Conservation (phyloP, 2,329 filamentous ascomycete species). For the Cladophialophora bantiana region DNA sequence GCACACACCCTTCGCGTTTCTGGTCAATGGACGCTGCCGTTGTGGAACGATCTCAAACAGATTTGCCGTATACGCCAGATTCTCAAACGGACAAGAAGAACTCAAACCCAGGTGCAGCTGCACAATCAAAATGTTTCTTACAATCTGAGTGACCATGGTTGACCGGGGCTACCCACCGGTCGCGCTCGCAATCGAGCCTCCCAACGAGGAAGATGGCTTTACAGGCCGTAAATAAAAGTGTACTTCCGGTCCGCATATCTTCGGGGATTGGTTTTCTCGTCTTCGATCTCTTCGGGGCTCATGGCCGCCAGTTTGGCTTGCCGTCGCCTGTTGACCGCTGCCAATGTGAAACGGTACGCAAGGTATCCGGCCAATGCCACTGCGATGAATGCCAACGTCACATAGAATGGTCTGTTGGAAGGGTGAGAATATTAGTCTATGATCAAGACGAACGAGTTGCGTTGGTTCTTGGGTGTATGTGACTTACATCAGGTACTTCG, state of each 20-base stretch:
- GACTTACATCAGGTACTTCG: slow-evolving; percentile 42
- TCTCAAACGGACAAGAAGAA: no score
- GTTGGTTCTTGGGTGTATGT: neutral
- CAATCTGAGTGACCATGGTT: no score
- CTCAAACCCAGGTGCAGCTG: no score
- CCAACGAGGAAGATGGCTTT: neutral
- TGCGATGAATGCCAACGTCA: slow-evolving; percentile 45
- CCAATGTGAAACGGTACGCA: slow-evolving; percentile 43
- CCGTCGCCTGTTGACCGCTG: slow-evolving; percentile 41
- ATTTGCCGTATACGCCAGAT: no score
- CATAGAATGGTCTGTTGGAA: slow-evolving; percentile 42
- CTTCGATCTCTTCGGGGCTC: slow-evolving; percentile 38
- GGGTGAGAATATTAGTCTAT: no score
- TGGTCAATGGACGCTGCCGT: no score
- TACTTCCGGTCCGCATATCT: slow-evolving; percentile 44
- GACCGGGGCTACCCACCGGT: neutral
- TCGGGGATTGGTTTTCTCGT: slow-evolving; percentile 22
- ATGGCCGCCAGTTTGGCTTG: slow-evolving; percentile 36
- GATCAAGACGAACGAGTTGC: no score
- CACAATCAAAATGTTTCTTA: no score
- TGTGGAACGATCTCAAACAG: no score
- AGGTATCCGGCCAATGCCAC: slow-evolving; percentile 45
- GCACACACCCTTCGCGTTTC: no score
- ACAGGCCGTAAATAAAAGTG: slow-evolving; percentile 45
- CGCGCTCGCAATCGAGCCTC: neutral